Conservation (phyloP, 1,284 basidiomycete species). For the Moesziomyces antarcticus region DNA sequence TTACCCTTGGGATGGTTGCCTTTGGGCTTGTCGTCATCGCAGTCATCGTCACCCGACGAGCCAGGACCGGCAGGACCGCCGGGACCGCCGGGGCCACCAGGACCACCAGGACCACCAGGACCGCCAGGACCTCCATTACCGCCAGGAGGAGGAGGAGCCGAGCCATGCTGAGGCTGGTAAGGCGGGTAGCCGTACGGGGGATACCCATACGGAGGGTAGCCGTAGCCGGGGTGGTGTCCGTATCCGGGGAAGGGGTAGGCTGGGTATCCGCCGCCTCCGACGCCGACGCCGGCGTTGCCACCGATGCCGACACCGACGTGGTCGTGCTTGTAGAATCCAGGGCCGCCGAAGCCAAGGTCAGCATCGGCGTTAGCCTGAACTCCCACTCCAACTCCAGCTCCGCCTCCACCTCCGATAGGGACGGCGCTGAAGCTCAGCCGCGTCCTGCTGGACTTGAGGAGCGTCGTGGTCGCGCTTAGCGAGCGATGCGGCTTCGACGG, state of each 20-base stretch:
- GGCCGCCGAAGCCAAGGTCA: too few relatives aligned
- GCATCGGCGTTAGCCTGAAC: too few relatives aligned
- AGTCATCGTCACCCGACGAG: not conserved
- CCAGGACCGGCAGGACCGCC: not conserved
- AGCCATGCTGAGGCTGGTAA: conserved; percentile 1
- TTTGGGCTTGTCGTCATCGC: not conserved
- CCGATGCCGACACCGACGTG: not conserved
- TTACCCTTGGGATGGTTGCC: not conserved
- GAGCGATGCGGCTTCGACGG: not conserved
- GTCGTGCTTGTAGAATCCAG: too few relatives aligned
- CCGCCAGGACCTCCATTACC: too few relatives aligned
- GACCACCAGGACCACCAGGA: not conserved
- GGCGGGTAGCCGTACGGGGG: conserved; percentile 6
- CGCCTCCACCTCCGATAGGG: too few relatives aligned
- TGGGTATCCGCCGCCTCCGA: not conserved
- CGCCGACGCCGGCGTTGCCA: conserved; percentile 6
- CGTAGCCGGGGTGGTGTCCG: not conserved
- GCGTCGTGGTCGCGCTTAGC: conserved; percentile 1
- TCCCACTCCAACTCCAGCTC: too few relatives aligned
- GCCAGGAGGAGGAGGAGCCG: not conserved
- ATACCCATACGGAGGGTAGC: not conserved
- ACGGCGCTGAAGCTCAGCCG: not conserved
- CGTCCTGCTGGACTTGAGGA: not conserved
- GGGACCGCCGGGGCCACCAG: not conserved
- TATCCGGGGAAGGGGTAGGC: conserved; percentile 1